Evolutionary conservation across 495 filamentous ascomycete species (phyloP).

Genomic region (Trichoderma reesei): DNA sequence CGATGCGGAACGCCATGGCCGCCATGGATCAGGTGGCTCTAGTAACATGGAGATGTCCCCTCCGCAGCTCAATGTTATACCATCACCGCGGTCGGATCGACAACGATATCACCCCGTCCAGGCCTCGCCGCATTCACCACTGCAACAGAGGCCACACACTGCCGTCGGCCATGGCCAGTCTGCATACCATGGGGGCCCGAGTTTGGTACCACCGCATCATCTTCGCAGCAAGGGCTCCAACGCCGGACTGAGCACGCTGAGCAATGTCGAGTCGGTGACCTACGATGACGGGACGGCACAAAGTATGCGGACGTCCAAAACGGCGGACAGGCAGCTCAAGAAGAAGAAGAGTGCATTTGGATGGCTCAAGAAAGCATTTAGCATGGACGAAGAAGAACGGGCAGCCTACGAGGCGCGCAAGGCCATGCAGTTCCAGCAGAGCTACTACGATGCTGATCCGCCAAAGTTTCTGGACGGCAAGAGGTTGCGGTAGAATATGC

Average conservation of each 20-base stretch:
- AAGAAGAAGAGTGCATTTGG: conserved; percentile 51
- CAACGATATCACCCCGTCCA: conserved; percentile 45
- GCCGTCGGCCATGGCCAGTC: conserved; percentile 19
- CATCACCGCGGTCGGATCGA: conserved; percentile 41
- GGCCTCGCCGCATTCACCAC: conserved; percentile 45
- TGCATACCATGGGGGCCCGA: conserved; percentile 21
- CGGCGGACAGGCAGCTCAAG: conserved; percentile 33
- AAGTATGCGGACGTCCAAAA: conserved; percentile 9
- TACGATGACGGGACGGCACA: conserved; percentile 7
- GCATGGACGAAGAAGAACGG: conserved; percentile 46
- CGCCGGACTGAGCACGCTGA: conserved; percentile 44
- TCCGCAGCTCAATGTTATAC: conserved; percentile 29
- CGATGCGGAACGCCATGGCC: conserved; percentile 31
- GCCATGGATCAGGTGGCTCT: conserved; percentile 2
- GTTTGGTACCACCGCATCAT: conserved; percentile 14
- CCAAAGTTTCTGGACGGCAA: conserved; percentile 36
- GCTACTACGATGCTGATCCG: conserved; percentile 32
- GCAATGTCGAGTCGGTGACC: conserved; percentile 29
- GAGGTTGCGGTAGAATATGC: conserved; percentile 17
- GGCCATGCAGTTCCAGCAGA: conserved; percentile 27
- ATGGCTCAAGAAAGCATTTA: conserved; percentile 50
- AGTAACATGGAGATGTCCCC: conserved; percentile 24
- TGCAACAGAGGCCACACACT: conserved; percentile 47
- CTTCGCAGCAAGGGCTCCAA: conserved; percentile 36
- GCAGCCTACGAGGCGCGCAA: conserved; percentile 39